Evolutionary conservation across 257 asterid genomes (phyloP).

Genomic region (Catharanthus roseus): DNA sequence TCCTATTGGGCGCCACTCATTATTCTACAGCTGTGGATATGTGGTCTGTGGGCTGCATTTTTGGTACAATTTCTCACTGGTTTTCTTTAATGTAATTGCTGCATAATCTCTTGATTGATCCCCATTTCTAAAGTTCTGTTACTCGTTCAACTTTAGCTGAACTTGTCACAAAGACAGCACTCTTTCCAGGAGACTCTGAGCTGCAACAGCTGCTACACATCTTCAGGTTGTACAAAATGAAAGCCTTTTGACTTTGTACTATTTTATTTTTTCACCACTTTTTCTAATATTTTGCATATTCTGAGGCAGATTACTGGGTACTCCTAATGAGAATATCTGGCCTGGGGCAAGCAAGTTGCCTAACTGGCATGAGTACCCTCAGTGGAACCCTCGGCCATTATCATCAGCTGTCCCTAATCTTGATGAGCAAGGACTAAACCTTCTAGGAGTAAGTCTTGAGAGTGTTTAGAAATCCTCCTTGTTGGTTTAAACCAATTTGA

Average conservation of each 20-base stretch:
- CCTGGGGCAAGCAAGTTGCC: constrained; percentile 87
- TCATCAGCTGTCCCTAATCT: constrained; percentile 70
- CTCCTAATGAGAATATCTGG: constrained; percentile 85
- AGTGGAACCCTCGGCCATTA: constrained; percentile 78
- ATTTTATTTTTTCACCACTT: too few species aligned
- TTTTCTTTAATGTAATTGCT: not conserved
- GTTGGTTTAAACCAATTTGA: not conserved
- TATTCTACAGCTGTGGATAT: constrained; percentile 96
- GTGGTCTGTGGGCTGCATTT: constrained; percentile 97
- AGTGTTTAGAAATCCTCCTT: not conserved
- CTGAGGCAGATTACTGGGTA: constrained; percentile 63
- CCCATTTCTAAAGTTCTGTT: not conserved
- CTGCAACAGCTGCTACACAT: constrained; percentile 97
- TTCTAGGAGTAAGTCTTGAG: constrained; percentile 48
- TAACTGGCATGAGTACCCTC: constrained; percentile 98
- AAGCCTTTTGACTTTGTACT: not conserved
- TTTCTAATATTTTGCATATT: not conserved
- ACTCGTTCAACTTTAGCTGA: constrained; percentile 56
- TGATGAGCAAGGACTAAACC: constrained; percentile 68
- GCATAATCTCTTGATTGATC: not conserved
- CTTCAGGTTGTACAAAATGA: constrained; percentile 50
- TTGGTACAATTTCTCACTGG: constrained; percentile 45
- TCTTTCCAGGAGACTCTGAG: constrained; percentile 95
- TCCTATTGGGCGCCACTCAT: constrained; percentile 89
- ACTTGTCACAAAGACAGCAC: constrained; percentile 75